Evolutionary conservation across 2,329 filamentous ascomycete species (phyloP), one percentile per base, ranked within the genome.

Genomic region (Mycosphaerella arachidis): DNA sequence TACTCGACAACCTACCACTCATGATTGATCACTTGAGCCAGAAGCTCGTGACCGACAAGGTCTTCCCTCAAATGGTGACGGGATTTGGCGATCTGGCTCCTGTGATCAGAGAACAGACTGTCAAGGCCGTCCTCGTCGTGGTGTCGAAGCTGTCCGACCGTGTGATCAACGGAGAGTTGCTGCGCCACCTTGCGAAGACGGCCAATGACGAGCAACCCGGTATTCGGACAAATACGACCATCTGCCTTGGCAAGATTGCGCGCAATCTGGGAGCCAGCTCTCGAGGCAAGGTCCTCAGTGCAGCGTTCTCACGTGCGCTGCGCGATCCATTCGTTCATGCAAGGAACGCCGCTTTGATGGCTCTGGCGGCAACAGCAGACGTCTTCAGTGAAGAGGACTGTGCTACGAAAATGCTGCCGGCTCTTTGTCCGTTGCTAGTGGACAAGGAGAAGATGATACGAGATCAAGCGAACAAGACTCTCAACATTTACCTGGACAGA

Each of bases 151-250:
- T 99, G 0, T 96, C 92, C 1, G 94, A 99, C 70, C 86, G 94
- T 40, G 90, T 90, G 7, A 88, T 97, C 67, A 99, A 99, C 67
- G 93, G 94, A 56, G 94, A 99, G 68, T 81, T 99, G 10, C 79
- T 99, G 24, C 90, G 89, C 68, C 89, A 96, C 71, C 82, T 99
- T 30, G 94, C 94, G 48, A 97, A 96, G 74, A 97, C 93, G 1
- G 92, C 94, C 50, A 99, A 97, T 68, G 94, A 99, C 64, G 94
- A 97, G 69, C 93, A 99, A 71, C 92, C 94, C 0, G 94, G 94
- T 0, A 99, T 99, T 66, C 86, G 94, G 63, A 99, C 94, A 8
- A 99, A 99, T 73, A 99, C 94, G 0, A 99, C 94, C 1, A 99
- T 99, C 58, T 97, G 93, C 72, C 78, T 99, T 0, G 94, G 94